Percentiles rank a stretch among this genome's conserved stretches.
These are phyloP conservation scores for Blepharisma stoltei DNA, from an alignment of 73 alveolate species.

Conservation along the genomic window DNA sequence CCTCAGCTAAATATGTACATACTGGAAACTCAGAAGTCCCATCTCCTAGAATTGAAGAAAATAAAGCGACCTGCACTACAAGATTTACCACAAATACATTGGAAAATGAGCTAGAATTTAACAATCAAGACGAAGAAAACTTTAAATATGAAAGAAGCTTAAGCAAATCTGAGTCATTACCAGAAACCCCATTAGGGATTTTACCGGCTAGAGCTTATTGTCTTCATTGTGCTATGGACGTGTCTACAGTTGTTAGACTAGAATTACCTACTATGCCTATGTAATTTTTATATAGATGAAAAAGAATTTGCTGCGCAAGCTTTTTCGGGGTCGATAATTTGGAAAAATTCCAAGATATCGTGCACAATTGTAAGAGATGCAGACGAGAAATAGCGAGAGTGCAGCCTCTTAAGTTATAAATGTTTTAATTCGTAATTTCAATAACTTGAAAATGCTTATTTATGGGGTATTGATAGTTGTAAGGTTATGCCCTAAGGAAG, in stretches of 20 bases:
- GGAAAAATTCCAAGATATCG: slow-evolving; percentile 5
- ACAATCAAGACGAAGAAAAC: too few relatives aligned
- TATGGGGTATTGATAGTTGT: background rate
- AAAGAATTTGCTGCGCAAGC: background rate
- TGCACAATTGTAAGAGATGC: background rate
- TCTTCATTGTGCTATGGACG: background rate
- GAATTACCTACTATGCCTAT: slow-evolving; percentile 16
- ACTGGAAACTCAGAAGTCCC: too few relatives aligned
- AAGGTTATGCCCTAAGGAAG: slow-evolving; percentile 31
- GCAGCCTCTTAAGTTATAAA: too few relatives aligned
- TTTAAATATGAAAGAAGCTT: too few relatives aligned
- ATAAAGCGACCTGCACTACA: too few relatives aligned
- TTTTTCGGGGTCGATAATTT: slow-evolving; percentile 1
- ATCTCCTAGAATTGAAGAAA: too few relatives aligned
- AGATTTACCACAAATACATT: too few relatives aligned
- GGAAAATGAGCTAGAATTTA: too few relatives aligned
- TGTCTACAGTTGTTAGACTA: background rate
- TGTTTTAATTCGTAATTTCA: too few relatives aligned
- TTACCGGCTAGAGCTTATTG: background rate
- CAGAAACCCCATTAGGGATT: slow-evolving; percentile 26
- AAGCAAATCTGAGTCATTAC: too few relatives aligned
- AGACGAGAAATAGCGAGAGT: background rate
- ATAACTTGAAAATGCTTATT: too few relatives aligned
- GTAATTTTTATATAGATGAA: background rate
- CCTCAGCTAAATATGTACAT: too few relatives aligned